Base-by-base conservation (phyloP, 352 stramenopile genomes). In the Globisporangium iwayamae region DNA sequence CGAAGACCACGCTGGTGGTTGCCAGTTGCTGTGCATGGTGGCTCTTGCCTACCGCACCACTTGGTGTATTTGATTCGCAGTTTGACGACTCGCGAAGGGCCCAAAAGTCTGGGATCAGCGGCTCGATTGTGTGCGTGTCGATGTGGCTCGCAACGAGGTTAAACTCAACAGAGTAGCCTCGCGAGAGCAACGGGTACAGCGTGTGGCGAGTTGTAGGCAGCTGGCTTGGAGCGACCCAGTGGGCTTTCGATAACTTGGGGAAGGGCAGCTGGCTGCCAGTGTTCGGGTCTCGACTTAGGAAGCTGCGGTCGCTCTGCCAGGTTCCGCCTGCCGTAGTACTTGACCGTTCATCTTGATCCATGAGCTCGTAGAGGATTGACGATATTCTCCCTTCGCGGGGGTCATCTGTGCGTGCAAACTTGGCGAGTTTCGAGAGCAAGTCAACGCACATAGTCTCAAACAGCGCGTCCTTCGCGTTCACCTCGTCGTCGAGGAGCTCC, bases 371-470 rank as follows among this genome's bases (percentile, higher is more conserved):
- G 6, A 93, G 63, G 11, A 76, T 72, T 13, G 81, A 90, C 7
- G 81, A 77, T 8, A 93, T 60, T 13, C 69, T 70, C n/a, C 68
- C 72, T 56, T 93, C 83, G 6, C 73, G 66, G 2, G 81, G 68
- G 28, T 89, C 80, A 10, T 84, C 72, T 1, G 76, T 63, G 2
- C 71, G 80, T n/a, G 79, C 78, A 51, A 85, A 91, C 54, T 79
- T 69, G 3, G 83, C 83, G 2, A 93, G 69, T 34, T 72, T 71
- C 0, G 81, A 81, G 32, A 93, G 68, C 55, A 93, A 60, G 65
- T 91, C 79, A 3, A 89, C 58, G 57, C 81, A 91, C 78, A 93
- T 90, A 45, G 61, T 74, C 61, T 90, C 73, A 2, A 89, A 70
- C 25, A 75, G 51, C 2, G 68, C 34, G 36, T 83, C 67, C 28